A percentile compares a stretch with the other conserved stretches of the same genome.
phyloP scores from a whole-genome alignment of 768 basidiomycete genomes.

The Tricholoma matsutake region DNA sequence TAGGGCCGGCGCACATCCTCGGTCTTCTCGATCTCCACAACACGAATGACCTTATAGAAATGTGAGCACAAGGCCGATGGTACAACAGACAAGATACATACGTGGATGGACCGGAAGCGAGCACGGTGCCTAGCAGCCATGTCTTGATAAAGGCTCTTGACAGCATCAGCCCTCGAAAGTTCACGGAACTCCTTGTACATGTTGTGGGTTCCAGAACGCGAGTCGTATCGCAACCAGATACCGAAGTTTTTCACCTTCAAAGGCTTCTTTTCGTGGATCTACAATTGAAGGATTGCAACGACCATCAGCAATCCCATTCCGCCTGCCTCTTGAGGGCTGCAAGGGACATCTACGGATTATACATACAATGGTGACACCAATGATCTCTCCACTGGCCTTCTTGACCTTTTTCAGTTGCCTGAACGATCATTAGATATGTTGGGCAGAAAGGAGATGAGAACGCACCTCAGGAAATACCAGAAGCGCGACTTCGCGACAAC shows the following conservation, averaged over 20 bases:
- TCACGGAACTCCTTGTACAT: conserved; percentile 99
- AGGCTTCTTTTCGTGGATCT: conserved; percentile 98
- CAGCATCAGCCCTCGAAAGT: conserved; percentile 89
- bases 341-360: conserved; percentile 55
- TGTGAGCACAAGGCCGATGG: background rate
- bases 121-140: conserved; percentile 99
- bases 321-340: conserved; percentile 86
- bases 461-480: conserved; percentile 98
- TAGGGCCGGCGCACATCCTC: conserved; percentile 93
- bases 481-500: conserved; percentile 99
- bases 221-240: conserved; percentile 99
- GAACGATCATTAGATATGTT: conserved; percentile 3
- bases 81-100: conserved; percentile 34
- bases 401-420: conserved; percentile 99
- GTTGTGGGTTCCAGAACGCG: conserved; percentile 99
- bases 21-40: conserved; percentile 91
- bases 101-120: conserved; percentile 98
- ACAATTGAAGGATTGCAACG: conserved; percentile 31
- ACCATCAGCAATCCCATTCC: conserved; percentile 62
- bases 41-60: conserved; percentile 80
- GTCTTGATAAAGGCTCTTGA: conserved; percentile 97
- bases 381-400: conserved; percentile 98
- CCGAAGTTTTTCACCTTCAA: conserved; percentile 99
- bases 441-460: background rate
- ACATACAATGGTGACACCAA: conserved; percentile 96